Evolutionary conservation across 2,329 filamentous ascomycete species (phyloP), one percentile per base, ranked within the genome.

Genomic region (Colletotrichum sp.): DNA sequence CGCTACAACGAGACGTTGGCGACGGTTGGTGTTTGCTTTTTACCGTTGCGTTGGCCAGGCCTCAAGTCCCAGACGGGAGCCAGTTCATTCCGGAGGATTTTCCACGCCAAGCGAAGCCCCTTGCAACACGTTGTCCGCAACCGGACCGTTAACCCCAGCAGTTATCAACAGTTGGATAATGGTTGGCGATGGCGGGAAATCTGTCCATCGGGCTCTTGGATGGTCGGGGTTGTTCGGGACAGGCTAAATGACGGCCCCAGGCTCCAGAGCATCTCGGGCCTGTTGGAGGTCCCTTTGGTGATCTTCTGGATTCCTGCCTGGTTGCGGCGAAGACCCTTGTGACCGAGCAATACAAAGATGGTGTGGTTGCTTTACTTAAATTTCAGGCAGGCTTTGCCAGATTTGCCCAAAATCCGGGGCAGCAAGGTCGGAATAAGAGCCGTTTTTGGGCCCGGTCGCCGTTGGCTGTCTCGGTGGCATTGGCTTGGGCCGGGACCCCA

Each of bases 341-440:
- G 68, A 61, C 55, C 72, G 74, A 71, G 57, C 69, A 71, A 65
- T 26, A 73, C 69, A 67, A 28, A 64, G 60, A 77, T 63, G 55
- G 48, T 66, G 52, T 73, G 43, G 68, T 30, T 24, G 65, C 60
- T 70, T 69, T 74, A 74, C 73, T 75, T 67, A 75, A 67, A 72
- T 72, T 67, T 76, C 61, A 76, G 63, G 60, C 66, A 69, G 55
- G 43, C 63, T 70, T 52, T 70, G 68, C 68, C 71, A 21, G 61
- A 72, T 48, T 60, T 68, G 66, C 68, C 75, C 68, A 59, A 67
- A 78, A 78, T 78, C 77, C 75, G 77, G 77, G 77, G 77, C 77
- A 78, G 30, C 68, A 63, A 48, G 48, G 26, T 61, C 77, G 77
- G 77, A 66, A 34, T 65, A 68, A 71, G 59, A 26, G 61, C 77